Evolutionary conservation across 176 grass and related monocot genomes (phyloP), one percentile per base, ranked within the genome.

Genomic region (Oryza meridionalis): DNA sequence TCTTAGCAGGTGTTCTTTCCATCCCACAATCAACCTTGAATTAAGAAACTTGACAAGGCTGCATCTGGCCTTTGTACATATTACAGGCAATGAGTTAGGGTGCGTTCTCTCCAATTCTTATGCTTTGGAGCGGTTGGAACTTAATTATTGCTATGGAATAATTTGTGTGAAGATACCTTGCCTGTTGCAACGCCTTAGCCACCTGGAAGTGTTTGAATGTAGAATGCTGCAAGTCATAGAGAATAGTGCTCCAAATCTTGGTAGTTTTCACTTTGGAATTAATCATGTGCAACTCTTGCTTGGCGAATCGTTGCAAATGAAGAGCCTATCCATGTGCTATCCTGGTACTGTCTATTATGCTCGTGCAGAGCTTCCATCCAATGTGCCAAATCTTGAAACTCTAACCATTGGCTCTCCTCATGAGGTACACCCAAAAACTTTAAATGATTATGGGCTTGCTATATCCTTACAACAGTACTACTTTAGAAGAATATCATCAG

Each of bases 201-300:
- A 46, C 49, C 49, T 77, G 10, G 2, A 21, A 14, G 17, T 77
- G 11, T 13, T 2, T 3, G 2, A 1, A 11, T 77, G 83, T 2
- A 1, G 0, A 0, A 32, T 1, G 1, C 37, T 85, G 74, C 38
- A 29, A 43, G 4, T 3, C 9, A 31, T 85, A 27, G 66, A 85
- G 83, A 77, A 17, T 49, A 85, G 70, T 4, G 74, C 74, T 78
- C 83, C 74, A 85, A 85, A 85, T 77, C 24, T 77, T 46, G 33
- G 50, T 7, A 70, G 3, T 8, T 22, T 85, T 15, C 0, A 2
- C 24, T 0, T 35, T 25, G 74, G 65, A 16, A 0, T 5, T 12
- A 3, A 5, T 5, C 35, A 21, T 6, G 50, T 70, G 3, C 5
- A 63, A 0, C 67, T 85, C 24, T 78, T 51, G 47, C 12, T 70